Evolutionary conservation across 495 filamentous ascomycete genomes (phyloP).

Genomic region (Bryoglossum gracile): DNA sequence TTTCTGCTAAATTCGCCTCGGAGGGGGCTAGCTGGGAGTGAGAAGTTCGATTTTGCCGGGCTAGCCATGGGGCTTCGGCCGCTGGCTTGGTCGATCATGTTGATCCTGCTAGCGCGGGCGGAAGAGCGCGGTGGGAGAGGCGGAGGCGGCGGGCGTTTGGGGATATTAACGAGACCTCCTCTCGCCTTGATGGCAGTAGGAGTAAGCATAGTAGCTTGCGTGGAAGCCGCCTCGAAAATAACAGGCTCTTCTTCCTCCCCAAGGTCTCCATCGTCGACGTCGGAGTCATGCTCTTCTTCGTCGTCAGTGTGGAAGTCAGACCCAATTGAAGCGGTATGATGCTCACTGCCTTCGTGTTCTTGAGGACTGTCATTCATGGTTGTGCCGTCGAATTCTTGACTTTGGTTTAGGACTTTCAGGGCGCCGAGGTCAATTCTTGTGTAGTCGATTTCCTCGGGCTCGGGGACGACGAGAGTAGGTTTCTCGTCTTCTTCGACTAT

Average conservation of each 20-base stretch:
- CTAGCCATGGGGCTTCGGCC: slow-evolving; percentile 7
- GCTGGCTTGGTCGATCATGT: slow-evolving; percentile 20
- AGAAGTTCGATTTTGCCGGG: background rate
- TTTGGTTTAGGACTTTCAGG: slow-evolving; percentile 27
- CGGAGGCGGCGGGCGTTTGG: slow-evolving; percentile 61
- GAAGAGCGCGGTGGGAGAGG: slow-evolving; percentile 21
- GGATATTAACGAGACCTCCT: slow-evolving; percentile 63
- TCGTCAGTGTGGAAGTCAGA: slow-evolving; percentile 28
- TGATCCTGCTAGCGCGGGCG: slow-evolving; percentile 11
- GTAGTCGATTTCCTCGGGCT: slow-evolving; percentile 44
- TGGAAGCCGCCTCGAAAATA: slow-evolving; percentile 42
- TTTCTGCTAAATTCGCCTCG: slow-evolving; percentile 1
- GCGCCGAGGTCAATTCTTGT: slow-evolving; percentile 45
- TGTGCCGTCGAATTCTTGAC: slow-evolving; percentile 19
- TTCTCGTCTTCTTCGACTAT: slow-evolving; percentile 23
- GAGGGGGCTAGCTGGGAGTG: background rate
- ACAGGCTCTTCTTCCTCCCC: slow-evolving; percentile 43
- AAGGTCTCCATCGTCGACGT: slow-evolving; percentile 36
- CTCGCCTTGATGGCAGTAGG: slow-evolving; percentile 37
- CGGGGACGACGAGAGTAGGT: background rate
- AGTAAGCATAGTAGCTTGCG: slow-evolving; percentile 46
- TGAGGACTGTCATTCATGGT: slow-evolving; percentile 18
- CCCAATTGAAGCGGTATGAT: slow-evolving; percentile 4
- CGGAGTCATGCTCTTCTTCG: slow-evolving; percentile 23
- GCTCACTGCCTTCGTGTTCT: slow-evolving; percentile 11